These are phyloP conservation scores for Verticillium zaregamsianum DNA, from an alignment of 2,329 filamentous ascomycete species.

Conservation along the genomic window DNA sequence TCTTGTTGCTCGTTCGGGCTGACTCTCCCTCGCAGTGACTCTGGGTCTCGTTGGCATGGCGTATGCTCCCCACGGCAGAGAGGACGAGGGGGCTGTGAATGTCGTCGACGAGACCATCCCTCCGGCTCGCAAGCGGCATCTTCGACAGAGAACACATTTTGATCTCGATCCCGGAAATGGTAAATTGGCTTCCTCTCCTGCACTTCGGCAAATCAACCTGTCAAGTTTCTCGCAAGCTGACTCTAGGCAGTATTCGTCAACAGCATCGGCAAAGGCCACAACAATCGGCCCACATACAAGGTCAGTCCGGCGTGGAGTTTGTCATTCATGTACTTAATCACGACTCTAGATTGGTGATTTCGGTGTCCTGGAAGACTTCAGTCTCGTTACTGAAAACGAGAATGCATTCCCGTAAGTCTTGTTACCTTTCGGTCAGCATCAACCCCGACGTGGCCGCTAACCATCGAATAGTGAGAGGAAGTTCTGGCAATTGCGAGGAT, in stretches of 20 bases:
- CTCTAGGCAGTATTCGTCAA: neutral
- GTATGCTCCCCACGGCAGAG: neutral
- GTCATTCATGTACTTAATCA: neutral
- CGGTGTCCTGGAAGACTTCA: neutral
- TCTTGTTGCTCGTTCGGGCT: neutral
- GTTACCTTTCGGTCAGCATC: no score
- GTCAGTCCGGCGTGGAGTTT: neutral
- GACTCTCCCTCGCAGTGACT: neutral
- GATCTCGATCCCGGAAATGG: neutral
- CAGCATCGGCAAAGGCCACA: neutral
- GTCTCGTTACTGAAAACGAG: neutral
- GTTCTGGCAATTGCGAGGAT: constrained; percentile 7
- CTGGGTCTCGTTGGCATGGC: neutral
- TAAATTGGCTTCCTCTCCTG: neutral
- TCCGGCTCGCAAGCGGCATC: neutral
- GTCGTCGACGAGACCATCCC: neutral
- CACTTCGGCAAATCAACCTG: no score
- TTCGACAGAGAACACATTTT: neutral
- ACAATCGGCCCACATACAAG: neutral
- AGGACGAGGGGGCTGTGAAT: neutral
- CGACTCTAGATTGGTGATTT: neutral
- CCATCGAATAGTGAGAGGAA: neutral
- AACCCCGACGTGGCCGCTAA: neutral
- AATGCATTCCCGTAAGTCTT: neutral
- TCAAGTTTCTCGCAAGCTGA: neutral